Evolutionary conservation across 805 yeast species (phyloP).

Genomic region (Pichia heedii): DNA sequence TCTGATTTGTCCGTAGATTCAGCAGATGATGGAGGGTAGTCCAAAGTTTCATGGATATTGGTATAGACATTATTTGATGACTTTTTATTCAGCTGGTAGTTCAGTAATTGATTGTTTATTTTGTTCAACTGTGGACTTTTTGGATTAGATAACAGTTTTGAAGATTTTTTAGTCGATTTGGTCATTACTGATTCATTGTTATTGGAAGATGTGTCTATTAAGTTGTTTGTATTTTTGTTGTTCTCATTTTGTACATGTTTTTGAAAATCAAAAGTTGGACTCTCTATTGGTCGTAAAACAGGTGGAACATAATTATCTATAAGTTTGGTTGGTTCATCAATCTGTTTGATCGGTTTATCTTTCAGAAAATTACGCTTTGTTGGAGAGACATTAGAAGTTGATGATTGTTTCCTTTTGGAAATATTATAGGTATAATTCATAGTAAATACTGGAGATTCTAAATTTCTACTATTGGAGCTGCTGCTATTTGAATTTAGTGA

Average conservation of each 20-base stretch:
- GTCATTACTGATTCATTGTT: background rate
- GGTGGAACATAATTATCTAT: slow-evolving; percentile 42
- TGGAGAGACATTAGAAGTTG: slow-evolving; percentile 8
- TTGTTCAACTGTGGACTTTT: background rate
- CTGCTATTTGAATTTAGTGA: background rate
- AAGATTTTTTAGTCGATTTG: background rate
- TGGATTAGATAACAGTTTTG: background rate
- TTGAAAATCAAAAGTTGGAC: slow-evolving; percentile 1
- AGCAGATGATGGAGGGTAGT: background rate
- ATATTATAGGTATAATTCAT: slow-evolving; percentile 1
- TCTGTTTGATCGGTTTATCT: slow-evolving; percentile 26
- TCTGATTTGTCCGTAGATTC: background rate
- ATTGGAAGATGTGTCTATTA: background rate
- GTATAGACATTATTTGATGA: too few species aligned
- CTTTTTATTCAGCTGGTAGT: background rate
- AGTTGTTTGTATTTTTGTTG: background rate
- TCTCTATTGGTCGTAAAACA: slow-evolving; percentile 35
- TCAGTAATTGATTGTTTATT: slow-evolving; percentile 3
- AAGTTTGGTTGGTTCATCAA: slow-evolving; percentile 37
- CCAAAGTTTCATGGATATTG: background rate
- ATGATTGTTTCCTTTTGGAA: slow-evolving; percentile 3
- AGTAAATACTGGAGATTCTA: background rate
- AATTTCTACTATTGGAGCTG: background rate
- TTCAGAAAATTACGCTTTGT: slow-evolving; percentile 1
- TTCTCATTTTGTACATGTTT: background rate